Base-by-base conservation (phyloP, 2,329 filamentous ascomycete genomes). In the Fusarium nygamai region DNA sequence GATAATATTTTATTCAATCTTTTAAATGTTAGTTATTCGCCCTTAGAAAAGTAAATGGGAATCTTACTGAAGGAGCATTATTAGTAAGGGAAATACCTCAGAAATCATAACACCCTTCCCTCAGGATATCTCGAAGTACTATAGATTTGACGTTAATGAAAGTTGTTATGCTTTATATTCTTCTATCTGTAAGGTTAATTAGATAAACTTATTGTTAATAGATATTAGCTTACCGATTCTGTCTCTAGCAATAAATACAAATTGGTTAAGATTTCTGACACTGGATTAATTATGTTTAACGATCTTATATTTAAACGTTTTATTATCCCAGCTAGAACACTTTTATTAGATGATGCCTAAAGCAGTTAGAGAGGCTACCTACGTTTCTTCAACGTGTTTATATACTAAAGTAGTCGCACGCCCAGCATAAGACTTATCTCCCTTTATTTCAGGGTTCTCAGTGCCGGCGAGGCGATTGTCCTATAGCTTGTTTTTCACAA, bases 81-180 rank as follows among this genome's bases (percentile, higher is more conserved):
- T 27, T 17, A 41, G 43, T 16, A 57, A 64, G 51, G 8, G 51
- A 57, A 29, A 64, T 48, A 31, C 51, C 43, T 12, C 43, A 22
- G 38, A 58, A 57, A 22, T 50, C 43, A 10, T 34, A 12, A 27
- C 31, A 64, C 9, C 3, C 51, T 39, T 47, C 43, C 43, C 33
- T 48, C 34, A 64, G 17, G 31, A 64, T 10, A 41, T 85, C 47
- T 48, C 29, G 20, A 20, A 31, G 46, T 14, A 5, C 20, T 3
- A 20, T 7, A 6, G 46, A 48, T 33, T 48, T 48, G 27, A 48
- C 29, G 5, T 48, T 29, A 48, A 48, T 31, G 13, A 48, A 48
- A 3, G 19, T 48, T 48, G 27, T 48, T 31, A 33, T 48, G 13
- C 9, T 12, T 8, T 48, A 13, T n/a, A 20, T 31, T 16, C n/a